These are phyloP conservation scores for Fraxinus sp. DNA, from an alignment of 305 asterid genomes.

Conservation along the genomic window DNA sequence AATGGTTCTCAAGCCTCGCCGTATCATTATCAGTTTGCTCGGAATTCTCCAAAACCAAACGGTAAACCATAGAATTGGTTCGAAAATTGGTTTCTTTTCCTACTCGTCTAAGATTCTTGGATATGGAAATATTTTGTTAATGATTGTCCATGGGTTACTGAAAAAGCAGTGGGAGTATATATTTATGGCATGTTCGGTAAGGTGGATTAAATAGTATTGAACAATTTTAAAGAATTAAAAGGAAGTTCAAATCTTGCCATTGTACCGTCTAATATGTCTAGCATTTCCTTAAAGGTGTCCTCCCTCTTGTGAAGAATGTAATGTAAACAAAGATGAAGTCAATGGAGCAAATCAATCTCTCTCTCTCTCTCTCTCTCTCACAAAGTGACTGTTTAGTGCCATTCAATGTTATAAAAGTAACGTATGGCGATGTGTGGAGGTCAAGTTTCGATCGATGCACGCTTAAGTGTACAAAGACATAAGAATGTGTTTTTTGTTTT, in stretches of 20 bases:
- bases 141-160: slow-evolving; percentile 27
- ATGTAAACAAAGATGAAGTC: slow-evolving; percentile 38
- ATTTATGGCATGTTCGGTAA: slow-evolving; percentile 20
- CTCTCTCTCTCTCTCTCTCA: neutral
- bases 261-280: neutral
- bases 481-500: too few species aligned
- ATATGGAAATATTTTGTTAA: slow-evolving; percentile 30
- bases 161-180: slow-evolving; percentile 20
- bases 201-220: neutral
- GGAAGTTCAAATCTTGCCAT: neutral
- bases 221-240: neutral
- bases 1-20: slow-evolving; percentile 78
- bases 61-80: slow-evolving; percentile 48
- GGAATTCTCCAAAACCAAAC: slow-evolving; percentile 80
- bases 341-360: slow-evolving; percentile 29
- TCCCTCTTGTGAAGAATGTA: slow-evolving; percentile 32
- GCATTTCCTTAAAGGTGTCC: neutral
- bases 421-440: neutral
- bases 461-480: too few species aligned
- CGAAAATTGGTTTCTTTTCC: slow-evolving; percentile 3
- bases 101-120: slow-evolving; percentile 27
- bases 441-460: too few species aligned
- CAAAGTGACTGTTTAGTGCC: too few species aligned
- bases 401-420: too few species aligned
- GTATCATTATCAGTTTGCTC: slow-evolving; percentile 54